Conservation (phyloP, 768 basidiomycete genomes). For the Botryobasidium botryosum region DNA sequence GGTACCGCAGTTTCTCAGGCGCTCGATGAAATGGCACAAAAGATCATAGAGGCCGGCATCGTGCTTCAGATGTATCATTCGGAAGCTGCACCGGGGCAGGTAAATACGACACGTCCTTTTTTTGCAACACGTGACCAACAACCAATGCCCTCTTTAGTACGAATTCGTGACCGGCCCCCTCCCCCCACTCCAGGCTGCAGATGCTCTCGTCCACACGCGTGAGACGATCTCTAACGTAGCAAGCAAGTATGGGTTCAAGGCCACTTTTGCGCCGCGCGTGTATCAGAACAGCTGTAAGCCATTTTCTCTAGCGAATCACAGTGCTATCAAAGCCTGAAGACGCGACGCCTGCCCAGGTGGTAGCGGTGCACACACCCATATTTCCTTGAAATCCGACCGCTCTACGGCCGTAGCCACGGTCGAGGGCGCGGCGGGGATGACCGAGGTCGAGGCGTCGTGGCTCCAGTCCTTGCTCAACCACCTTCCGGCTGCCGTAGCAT, state of each 20-base stretch:
- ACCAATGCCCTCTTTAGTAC: conserved; percentile 25
- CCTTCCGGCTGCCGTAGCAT: conserved; percentile 37
- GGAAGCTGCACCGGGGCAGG: conserved; percentile 57
- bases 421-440: conserved; percentile 19
- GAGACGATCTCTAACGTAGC: conserved; percentile 53
- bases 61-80: conserved; percentile 52
- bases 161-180: conserved; percentile 56
- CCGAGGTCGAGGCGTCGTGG: conserved; percentile 37
- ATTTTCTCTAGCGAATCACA: background rate
- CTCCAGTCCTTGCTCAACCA: conserved; percentile 40
- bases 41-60: conserved; percentile 31
- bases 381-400: conserved; percentile 37
- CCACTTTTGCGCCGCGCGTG: conserved; percentile 48
- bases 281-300: conserved; percentile 25
- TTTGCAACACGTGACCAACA: background rate
- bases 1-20: conserved; percentile 31
- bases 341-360: conserved; percentile 25
- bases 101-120: conserved; percentile 13
- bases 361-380: conserved; percentile 42
- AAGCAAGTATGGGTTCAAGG: conserved; percentile 40
- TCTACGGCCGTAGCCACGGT: conserved; percentile 7
- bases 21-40: conserved; percentile 42
- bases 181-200: conserved; percentile 45
- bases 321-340: no score
- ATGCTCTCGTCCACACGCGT: conserved; percentile 47